Evolutionary conservation across 1,284 basidiomycete genomes (phyloP), one percentile per base, ranked within the genome.

Genomic region (Macrocybe sp.): DNA sequence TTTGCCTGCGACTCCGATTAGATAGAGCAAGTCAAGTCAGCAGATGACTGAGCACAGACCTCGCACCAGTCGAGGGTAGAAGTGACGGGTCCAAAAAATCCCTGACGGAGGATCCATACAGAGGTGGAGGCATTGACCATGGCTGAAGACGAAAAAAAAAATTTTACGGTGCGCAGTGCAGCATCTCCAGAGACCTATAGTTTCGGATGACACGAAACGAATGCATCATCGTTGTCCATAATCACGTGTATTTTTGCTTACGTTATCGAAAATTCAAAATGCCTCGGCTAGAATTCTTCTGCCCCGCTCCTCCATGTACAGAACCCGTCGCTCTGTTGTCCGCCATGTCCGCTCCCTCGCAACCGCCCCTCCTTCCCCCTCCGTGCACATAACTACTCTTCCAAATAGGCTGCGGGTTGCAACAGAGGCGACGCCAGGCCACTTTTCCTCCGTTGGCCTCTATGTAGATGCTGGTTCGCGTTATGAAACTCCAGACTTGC

Each of bases 381-480:
- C 60, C 33, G 63, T 66, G 14, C 75, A 79, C 54, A 75, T 96
- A 38, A 95, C 95, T 0, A 95, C 91, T 0, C 76, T 99, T 1
- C 85, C 92, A 3, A 98, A 97, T 70, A 89, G 87, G 65, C 80
- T 98, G 45, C 78, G 93, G 52, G 92, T 99, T 42, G 93, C 92
- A 10, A 97, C 94, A 8, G 92, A 97, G 67, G 75, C 79, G 2
- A 89, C 89, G 1, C 94, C 94, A 0, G 92, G 94, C 7, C 94
- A 99, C 69, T 98, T 99, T 66, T 89, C 94, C 44, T 89, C 94
- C 1, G 79, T 97, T 1, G 96, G 95, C 11, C 79, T 99, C 33
- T 98, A 95, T 60, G 78, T 98, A 55, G 93, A 97, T 64, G 92
- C 92, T 4, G 96, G 97, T 16, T 86, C 91, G 34, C 79, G 96